Evolutionary conservation across 345 rosid genomes (phyloP), one percentile per base, ranked within the genome.

Genomic region (Psidium friedrichsthalianum): DNA sequence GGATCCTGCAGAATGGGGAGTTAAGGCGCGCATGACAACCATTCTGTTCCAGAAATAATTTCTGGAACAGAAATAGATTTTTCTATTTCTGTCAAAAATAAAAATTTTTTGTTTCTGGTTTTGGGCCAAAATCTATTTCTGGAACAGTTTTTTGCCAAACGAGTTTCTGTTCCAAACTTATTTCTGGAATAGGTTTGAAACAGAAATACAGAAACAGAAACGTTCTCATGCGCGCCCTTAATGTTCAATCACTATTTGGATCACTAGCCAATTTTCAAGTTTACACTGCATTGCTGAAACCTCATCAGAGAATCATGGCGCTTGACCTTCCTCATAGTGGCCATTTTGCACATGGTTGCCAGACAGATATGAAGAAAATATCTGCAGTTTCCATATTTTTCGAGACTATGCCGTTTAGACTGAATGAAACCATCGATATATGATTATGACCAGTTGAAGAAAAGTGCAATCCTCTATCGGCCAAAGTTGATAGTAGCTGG

Each of bases 311-410:
- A 92, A 96, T 96, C 87, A 95, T 96, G 99, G 98, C 98, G 10
- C 97, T 96, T 88, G 99, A 96, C 87, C 92, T 96, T 56, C 99
- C 99, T 64, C 99, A 96, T 91, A 98, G 99, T 20, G 99, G 99
- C 49, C 99, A 96, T 92, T 98, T 96, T 91, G 95, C 99, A 85
- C 99, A 96, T 88, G 99, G 99, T 90, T 96, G 94, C 87, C 93
- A 95, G 99, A 96, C 99, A 85, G 98, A 95, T 88, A 94, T 98
- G 1, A 96, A 95, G 91, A 95, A 95, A 89, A 95, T 96, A 88
- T 96, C 99, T 85, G 99, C 98, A 54, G 98, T 95, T 21, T 96
- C 99, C 87, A 94, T 95, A 83, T 95, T 94, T 89, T 96, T 96
- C 87, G 98, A 96, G 93, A 95, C 98, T 61, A 93, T 96, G 99